Evolutionary conservation across 768 basidiomycete genomes (phyloP).

Genomic region (Leucocoprinus sp.): DNA sequence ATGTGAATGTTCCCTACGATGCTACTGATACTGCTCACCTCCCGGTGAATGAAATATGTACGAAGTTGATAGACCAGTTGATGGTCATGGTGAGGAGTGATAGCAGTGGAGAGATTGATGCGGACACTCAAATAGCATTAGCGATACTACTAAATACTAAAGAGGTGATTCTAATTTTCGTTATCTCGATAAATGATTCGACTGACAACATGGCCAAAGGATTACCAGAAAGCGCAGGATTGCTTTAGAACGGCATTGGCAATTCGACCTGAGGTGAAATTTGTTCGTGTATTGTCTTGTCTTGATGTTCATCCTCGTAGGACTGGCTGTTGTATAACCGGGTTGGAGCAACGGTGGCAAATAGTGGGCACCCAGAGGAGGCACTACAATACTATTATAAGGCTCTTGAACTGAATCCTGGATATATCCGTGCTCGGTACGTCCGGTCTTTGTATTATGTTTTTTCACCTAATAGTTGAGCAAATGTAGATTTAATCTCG

Average conservation of each 20-base stretch:
- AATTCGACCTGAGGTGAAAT: constrained; percentile 57
- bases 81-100: constrained; percentile 70
- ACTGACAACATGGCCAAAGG: constrained; percentile 35
- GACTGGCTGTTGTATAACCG: constrained; percentile 92
- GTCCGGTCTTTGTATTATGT: constrained; percentile 13
- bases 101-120: constrained; percentile 60
- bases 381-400: constrained; percentile 84
- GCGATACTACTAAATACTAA: constrained; percentile 89
- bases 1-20: constrained; percentile 28
- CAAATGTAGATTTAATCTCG: constrained; percentile 78
- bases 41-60: constrained; percentile 32
- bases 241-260: constrained; percentile 88
- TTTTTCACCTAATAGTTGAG: background rate
- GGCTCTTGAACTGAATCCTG: constrained; percentile 81
- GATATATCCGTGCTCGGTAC: constrained; percentile 83
- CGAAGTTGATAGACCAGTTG: constrained; percentile 61
- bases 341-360: constrained; percentile 91
- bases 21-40: constrained; percentile 28
- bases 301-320: constrained; percentile 28
- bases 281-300: background rate
- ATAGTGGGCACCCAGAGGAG: constrained; percentile 69
- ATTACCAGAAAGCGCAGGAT: constrained; percentile 87
- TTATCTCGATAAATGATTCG: background rate
- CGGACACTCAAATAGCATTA: constrained; percentile 92
- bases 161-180: constrained; percentile 47